A percentile compares a stretch with the other conserved stretches of the same genome.
phyloP scores from a whole-genome alignment of 2,329 filamentous ascomycete genomes.

The Cadophora sp. region DNA sequence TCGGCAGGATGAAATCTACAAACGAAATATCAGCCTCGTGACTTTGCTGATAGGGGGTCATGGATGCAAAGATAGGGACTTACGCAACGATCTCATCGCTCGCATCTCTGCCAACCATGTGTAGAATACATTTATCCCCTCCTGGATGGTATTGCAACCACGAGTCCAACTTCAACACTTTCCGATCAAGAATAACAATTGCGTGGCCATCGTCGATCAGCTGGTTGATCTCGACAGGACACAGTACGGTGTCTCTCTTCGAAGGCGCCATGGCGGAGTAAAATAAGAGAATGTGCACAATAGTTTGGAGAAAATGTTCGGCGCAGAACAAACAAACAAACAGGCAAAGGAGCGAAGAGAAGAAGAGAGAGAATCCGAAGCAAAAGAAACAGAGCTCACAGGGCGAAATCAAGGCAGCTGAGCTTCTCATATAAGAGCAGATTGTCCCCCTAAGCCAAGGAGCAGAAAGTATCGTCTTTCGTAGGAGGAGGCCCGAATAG shows the following conservation, averaged over 20 bases:
- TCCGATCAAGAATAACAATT: conserved; percentile 78
- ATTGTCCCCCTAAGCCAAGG: conserved; percentile 5
- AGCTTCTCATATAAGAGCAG: conserved; percentile 12
- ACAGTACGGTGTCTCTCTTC: conserved; percentile 47
- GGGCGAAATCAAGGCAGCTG: not conserved
- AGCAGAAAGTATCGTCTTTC: not conserved
- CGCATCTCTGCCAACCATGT: conserved; percentile 90
- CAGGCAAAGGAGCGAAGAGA: conserved; percentile 1
- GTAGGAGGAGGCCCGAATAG: conserved; percentile 8
- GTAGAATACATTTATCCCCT: conserved; percentile 83
- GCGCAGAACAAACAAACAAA: not conserved
- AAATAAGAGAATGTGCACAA: not conserved
- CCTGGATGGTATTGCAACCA: conserved; percentile 91
- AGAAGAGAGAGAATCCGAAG: conserved; percentile 1
- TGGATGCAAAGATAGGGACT: conserved; percentile 46
- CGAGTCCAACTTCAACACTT: conserved; percentile 82
- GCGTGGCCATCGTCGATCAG: conserved; percentile 80
- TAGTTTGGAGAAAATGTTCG: not conserved
- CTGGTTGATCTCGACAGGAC: conserved; percentile 66
- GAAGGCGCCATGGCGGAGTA: not conserved
- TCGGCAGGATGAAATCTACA: conserved; percentile 79
- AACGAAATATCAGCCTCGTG: conserved; percentile 8
- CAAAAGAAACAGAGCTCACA: not conserved
- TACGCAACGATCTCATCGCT: conserved; percentile 92
- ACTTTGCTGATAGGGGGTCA: not conserved